Evolutionary conservation across 257 asterid genomes (phyloP).

Genomic region (Nicotiana undulata): DNA sequence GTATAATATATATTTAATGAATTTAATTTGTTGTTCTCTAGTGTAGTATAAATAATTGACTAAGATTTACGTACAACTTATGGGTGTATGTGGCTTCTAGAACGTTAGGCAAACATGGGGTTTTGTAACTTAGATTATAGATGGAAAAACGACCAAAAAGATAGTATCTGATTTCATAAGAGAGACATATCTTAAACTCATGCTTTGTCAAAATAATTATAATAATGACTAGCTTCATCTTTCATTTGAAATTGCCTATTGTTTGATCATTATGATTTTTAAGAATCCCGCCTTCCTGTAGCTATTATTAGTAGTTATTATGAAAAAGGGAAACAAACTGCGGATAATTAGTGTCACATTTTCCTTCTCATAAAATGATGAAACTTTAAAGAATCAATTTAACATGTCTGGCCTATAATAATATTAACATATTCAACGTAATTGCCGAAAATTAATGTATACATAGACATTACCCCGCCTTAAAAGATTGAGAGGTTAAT

Average conservation of each 20-base stretch:
- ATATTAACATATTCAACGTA: too few species aligned
- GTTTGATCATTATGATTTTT: slow-evolving; percentile 20
- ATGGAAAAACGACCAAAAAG: slow-evolving; percentile 1
- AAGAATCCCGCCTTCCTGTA: slow-evolving; percentile 13
- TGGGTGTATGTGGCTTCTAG: neutral
- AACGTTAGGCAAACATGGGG: neutral
- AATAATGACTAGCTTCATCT: slow-evolving; percentile 15
- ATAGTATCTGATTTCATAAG: neutral
- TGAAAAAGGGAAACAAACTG: neutral
- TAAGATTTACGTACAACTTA: too few species aligned
- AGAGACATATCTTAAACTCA: slow-evolving; percentile 21
- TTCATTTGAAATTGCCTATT: slow-evolving; percentile 31
- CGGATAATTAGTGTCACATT: neutral
- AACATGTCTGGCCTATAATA: neutral
- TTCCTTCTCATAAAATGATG: neutral
- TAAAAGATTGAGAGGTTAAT: too few species aligned
- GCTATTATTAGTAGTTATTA: slow-evolving; percentile 8
- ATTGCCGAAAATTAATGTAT: too few species aligned
- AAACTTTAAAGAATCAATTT: neutral
- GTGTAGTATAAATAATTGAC: too few species aligned
- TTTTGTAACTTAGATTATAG: neutral
- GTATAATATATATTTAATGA: too few species aligned
- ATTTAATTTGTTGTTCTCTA: too few species aligned
- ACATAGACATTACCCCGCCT: too few species aligned
- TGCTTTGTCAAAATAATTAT: slow-evolving; percentile 25